Base-by-base conservation (phyloP, 1,284 basidiomycete genomes). In the Vanrija sp. region DNA sequence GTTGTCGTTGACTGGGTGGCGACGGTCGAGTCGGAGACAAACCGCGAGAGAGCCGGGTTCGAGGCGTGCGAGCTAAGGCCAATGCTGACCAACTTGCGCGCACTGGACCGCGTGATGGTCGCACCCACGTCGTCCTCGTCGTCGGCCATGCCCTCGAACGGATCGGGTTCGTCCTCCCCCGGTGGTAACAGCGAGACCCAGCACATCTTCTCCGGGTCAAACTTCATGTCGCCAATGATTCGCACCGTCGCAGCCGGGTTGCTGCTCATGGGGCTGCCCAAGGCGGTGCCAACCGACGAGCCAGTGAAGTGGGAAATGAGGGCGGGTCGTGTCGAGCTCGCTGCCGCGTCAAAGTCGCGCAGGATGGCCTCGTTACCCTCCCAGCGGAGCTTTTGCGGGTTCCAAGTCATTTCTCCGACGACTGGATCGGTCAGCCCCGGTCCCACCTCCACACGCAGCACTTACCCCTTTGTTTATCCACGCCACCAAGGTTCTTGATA, bases 381-480 rank as follows among this genome's bases (percentile, higher is more conserved):
- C 94, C 94, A 98, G 20, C 89, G 86, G 22, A 90, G 81, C 8
- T 84, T 85, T 35, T 78, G 79, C 20, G 92, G 90, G 75, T 98
- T 97, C 89, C 92, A 98, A 63, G 85, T 89, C 95, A 98, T 98
- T 54, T 95, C 91, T 20, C 90, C 90, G 53, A 94, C 84, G 41
- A 89, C 90, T 91, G 67, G 39, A 3, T 50, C 59, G 39, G 68
- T 53, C 51, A 36, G 19, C 3, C 2, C 4, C 12, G 10, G 31
- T 14, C 31, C 2, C 8, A 12, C 31, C 31, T 31, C 8, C 12
- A 2, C 1, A 4, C 9, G 12, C n/a, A 22, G 14, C 27, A 77
- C 84, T 54, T 58, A 92, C 91, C 85, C 82, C 90, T 93, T 22
- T 87, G 81, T 51, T 83, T 82, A 59, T 80, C 78, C 19, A 80